Percentiles rank a stretch among this genome's conserved stretches.
Conservation (phyloP, 1,284 basidiomycete genomes). For the Marasmius oreades region DNA sequence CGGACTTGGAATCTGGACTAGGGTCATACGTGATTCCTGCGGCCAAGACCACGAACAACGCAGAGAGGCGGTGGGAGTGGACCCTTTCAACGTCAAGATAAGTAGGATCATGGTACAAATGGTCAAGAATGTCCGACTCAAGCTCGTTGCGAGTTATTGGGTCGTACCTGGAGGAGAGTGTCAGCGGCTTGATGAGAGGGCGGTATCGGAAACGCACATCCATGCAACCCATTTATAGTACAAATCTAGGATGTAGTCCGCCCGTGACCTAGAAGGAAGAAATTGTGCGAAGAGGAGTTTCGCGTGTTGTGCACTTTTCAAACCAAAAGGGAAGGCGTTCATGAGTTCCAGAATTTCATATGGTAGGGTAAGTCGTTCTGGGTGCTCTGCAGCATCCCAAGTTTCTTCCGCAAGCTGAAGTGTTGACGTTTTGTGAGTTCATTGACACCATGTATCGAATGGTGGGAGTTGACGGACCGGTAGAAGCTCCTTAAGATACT, state of each 20-base stretch:
- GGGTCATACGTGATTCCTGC: constrained; percentile 39
- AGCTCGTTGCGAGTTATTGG: constrained; percentile 39
- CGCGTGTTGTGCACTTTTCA: constrained; percentile 33
- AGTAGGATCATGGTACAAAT: constrained; percentile 35
- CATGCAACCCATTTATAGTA: constrained; percentile 45
- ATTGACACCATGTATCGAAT: not conserved
- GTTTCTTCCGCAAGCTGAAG: constrained; percentile 23
- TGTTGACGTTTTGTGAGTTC: not conserved
- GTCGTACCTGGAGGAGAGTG: constrained; percentile 33
- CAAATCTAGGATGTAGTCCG: constrained; percentile 34
- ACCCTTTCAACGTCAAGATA: constrained; percentile 30
- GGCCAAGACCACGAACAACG: constrained; percentile 48
- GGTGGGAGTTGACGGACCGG: constrained; percentile 27
- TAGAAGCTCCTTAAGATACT: constrained; percentile 45
- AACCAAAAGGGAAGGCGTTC: constrained; percentile 46
- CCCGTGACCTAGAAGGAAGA: constrained; percentile 36
- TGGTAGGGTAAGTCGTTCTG: constrained; percentile 33
- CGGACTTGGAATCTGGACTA: constrained; percentile 24
- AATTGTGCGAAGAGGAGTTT: constrained; percentile 36
- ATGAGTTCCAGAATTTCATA: constrained; percentile 40
- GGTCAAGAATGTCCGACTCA: constrained; percentile 32
- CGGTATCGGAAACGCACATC: constrained; percentile 39
- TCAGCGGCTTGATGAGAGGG: not conserved
- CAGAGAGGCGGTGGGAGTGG: constrained; percentile 44
- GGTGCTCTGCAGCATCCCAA: constrained; percentile 13